Conservation (phyloP, 2,329 filamentous ascomycete genomes). For the Claviceps quebecensis region DNA sequence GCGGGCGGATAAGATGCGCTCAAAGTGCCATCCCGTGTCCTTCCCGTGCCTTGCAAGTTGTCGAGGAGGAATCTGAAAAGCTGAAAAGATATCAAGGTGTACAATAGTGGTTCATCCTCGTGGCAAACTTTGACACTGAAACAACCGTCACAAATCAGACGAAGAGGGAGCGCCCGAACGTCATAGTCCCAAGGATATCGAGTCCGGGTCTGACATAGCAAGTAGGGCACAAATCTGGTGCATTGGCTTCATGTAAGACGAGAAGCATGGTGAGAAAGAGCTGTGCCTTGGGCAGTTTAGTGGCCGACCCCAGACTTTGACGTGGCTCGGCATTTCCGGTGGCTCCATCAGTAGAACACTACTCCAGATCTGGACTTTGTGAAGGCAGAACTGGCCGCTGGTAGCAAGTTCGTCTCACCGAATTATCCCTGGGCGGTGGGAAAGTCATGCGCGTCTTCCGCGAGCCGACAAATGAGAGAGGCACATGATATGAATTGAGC, state of each 20-base stretch:
- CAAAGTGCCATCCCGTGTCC: background rate
- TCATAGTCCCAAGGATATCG: background rate
- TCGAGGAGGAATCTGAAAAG: background rate
- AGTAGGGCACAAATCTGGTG: background rate
- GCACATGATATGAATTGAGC: background rate
- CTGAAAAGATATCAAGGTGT: background rate
- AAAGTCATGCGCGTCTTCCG: background rate
- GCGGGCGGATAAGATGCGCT: background rate
- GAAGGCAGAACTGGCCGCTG: background rate
- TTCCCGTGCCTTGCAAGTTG: background rate
- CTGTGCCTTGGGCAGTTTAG: background rate
- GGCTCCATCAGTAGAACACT: background rate
- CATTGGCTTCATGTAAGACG: constrained; percentile 1
- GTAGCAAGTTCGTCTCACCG: background rate
- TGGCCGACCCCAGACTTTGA: background rate
- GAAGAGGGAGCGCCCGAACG: background rate
- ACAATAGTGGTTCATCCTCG: background rate
- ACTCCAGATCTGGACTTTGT: background rate
- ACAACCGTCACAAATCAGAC: background rate
- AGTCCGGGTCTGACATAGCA: background rate
- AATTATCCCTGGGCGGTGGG: background rate
- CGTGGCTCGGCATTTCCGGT: background rate
- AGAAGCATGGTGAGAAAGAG: background rate
- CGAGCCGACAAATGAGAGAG: background rate
- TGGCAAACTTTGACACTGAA: background rate